Base-by-base conservation (phyloP, 176 grass and related monocot species). In the Elymus sibiricus region DNA sequence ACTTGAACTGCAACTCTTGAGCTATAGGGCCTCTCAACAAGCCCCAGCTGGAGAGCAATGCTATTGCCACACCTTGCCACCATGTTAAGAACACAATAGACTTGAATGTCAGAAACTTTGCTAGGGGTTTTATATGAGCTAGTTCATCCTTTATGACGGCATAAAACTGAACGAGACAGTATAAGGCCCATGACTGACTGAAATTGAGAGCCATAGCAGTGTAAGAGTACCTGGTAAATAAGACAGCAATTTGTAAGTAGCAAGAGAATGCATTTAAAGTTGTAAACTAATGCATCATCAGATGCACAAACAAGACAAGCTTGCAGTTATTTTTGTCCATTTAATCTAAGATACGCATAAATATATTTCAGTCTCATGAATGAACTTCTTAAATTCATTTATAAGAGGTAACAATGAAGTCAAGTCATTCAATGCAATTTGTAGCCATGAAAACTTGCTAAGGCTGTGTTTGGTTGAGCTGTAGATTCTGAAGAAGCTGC, bases 31-130 rank as follows among this genome's bases (percentile, higher is more conserved):
- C 92, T 82, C 86, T 92, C 40, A 98, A 46, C 69, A 94, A 89
- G 24, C 96, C 96, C 91, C 77, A 95, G 75, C 68, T 94, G 74
- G 87, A 98, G 64, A 98, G 88, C 64, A 98, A 38, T 61, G 93
- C 96, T 60, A 98, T 95, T 42, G 90, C 91, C 11, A 95, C 85
- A 83, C 88, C 96, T 91, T 95, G 96, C 96, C 96, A 98, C 96
- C 96, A 98, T 60, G 96, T 98, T 82, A 98, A 90, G 84, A 98
- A 98, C n/a, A 98, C 93, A 79, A 95, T 98, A 14, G 96, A 94
- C 80, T 98, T 98, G 83, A 98, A 98, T 42, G 92, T 90, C 25
- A 98, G 77, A 84, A 98, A 98, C 82, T 98, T 95, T 12, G 96
- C 86, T 32, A 98, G 93, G 80, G 93, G 96, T 62, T 95, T 95